phyloP scores from a whole-genome alignment of 1,284 basidiomycete species.

The Blastosporella zonata region DNA sequence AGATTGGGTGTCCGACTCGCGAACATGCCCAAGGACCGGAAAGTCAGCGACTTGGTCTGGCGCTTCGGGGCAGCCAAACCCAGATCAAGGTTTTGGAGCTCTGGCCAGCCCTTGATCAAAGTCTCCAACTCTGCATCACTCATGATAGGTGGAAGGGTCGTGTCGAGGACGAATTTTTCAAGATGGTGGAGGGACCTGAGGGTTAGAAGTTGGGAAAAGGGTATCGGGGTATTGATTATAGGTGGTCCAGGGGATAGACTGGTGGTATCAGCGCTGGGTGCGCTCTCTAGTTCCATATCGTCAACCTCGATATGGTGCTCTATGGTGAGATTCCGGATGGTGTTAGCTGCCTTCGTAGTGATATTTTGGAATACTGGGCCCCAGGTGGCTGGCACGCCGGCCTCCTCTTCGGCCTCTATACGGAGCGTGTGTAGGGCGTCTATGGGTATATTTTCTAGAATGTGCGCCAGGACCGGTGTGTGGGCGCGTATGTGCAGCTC shows the following conservation, averaged over 20 bases:
- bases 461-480: conserved; percentile 33
- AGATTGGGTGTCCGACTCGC: conserved; percentile 36
- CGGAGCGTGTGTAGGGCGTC: conserved; percentile 38
- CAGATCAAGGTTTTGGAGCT: conserved; percentile 42
- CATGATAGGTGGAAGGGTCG: conserved; percentile 37
- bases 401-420: conserved; percentile 39
- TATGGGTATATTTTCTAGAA: conserved; percentile 33
- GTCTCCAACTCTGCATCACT: conserved; percentile 39
- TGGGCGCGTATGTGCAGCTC: conserved; percentile 44
- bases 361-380: conserved; percentile 37
- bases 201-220: conserved; percentile 27
- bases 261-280: conserved; percentile 13
- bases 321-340: conserved; percentile 42
- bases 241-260: conserved; percentile 10
- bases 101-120: conserved; percentile 45
- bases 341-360: conserved; percentile 30
- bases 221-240: conserved; percentile 17
- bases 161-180: conserved; percentile 39
- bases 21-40: conserved; percentile 33
- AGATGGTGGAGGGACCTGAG: conserved; percentile 34
- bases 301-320: conserved; percentile 40
- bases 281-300: conserved; percentile 23
- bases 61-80: conserved; percentile 30
- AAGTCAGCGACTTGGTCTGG: conserved; percentile 32
- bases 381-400: conserved; percentile 34